Conservation (phyloP, 208 protist genomes). For the Leishmania gerbilli region DNA sequence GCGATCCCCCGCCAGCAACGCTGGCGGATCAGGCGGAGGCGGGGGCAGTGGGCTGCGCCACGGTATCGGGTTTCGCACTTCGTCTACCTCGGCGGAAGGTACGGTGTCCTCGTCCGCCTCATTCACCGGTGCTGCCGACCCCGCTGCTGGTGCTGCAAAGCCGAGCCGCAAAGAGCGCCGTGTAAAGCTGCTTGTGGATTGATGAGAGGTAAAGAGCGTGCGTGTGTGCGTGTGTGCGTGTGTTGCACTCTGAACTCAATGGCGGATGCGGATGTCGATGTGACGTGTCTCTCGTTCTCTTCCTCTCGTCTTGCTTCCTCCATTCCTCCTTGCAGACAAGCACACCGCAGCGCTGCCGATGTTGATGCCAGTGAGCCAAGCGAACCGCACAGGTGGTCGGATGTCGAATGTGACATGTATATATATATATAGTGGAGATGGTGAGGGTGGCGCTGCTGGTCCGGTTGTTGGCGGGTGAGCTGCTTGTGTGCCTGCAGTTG, state of each 20-base stretch:
- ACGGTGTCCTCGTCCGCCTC: neutral
- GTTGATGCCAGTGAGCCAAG: neutral
- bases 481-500: neutral
- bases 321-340: neutral
- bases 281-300: neutral
- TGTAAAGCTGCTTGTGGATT: constrained; percentile 64
- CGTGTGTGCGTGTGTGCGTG: neutral
- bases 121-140: neutral
- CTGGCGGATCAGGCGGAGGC: constrained; percentile 4
- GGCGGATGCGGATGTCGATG: neutral
- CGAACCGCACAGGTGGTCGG: neutral
- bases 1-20: constrained; percentile 4
- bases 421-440: neutral
- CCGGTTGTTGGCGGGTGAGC: neutral
- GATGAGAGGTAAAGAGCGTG: constrained; percentile 1
- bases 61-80: constrained; percentile 39
- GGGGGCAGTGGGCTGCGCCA: constrained; percentile 37
- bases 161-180: constrained; percentile 36
- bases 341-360: too few species aligned
- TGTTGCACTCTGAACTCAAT: neutral
- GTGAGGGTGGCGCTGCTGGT: neutral
- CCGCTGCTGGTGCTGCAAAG: constrained; percentile 6
- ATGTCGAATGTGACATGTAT: neutral
- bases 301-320: neutral
- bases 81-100: constrained; percentile 10